A percentile compares a stretch with the other conserved stretches of the same genome.
Evolutionary conservation across 371 early-diverging fungal genomes (phyloP).

Genomic region (Actinomortierella wolfii): DNA sequence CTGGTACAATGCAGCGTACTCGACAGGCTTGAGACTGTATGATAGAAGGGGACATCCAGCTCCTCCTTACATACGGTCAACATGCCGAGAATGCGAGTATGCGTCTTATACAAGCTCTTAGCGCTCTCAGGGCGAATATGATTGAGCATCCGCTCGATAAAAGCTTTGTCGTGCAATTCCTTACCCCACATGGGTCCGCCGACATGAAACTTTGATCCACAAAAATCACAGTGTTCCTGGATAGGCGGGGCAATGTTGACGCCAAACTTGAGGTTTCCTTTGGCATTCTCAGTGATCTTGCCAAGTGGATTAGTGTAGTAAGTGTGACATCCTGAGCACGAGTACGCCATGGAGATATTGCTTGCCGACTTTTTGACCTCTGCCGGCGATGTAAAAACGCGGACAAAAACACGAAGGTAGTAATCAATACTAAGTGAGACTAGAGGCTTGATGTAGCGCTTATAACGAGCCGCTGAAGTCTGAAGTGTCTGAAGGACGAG

Average conservation of each 20-base stretch:
- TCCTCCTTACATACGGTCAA: constrained; percentile 71
- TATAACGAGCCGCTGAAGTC: constrained; percentile 88
- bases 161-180: constrained; percentile 81
- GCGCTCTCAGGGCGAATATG: constrained; percentile 62
- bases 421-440: constrained; percentile 98
- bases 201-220: constrained; percentile 72
- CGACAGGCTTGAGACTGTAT: constrained; percentile 68
- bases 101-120: constrained; percentile 67
- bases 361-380: constrained; percentile 78
- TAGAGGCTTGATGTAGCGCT: constrained; percentile 89
- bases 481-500: constrained; percentile 88
- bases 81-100: constrained; percentile 94
- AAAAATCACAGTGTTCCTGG: constrained; percentile 69
- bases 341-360: constrained; percentile 81
- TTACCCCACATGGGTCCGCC: constrained; percentile 97
- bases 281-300: constrained; percentile 53
- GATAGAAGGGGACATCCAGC: constrained; percentile 82
- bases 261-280: constrained; percentile 60
- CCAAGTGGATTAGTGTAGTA: constrained; percentile 77
- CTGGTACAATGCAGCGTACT: constrained; percentile 73
- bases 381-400: constrained; percentile 83
- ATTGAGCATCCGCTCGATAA: constrained; percentile 75
- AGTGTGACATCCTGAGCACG: constrained; percentile 85
- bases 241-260: constrained; percentile 71
- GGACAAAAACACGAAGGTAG: constrained; percentile 98